Evolutionary conservation across 163 green algal species (phyloP).

Genomic region (Scenedesmus sp.): DNA sequence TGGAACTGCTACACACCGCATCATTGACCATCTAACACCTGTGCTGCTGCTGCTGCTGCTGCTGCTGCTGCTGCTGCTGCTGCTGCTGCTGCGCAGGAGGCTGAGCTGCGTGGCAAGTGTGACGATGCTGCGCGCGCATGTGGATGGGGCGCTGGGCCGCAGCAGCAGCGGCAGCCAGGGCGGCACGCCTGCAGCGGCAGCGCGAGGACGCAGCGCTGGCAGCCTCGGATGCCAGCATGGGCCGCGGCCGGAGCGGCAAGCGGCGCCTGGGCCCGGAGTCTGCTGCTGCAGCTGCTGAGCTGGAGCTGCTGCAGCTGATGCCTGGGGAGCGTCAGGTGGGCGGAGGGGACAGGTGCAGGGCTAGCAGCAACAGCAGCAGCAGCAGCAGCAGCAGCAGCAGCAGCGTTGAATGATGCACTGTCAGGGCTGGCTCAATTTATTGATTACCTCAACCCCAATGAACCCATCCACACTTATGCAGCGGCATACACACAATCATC

Average conservation of each 20-base stretch:
- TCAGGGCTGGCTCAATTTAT: too few relatives aligned
- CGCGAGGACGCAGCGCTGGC: slow-evolving; percentile 16
- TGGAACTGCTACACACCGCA: too few relatives aligned
- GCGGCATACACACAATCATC: not conserved
- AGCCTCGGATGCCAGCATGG: not conserved
- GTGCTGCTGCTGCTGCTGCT: not conserved
- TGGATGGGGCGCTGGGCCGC: not conserved
- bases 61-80: not conserved
- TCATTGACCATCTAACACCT: not conserved
- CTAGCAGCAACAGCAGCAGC: too few relatives aligned
- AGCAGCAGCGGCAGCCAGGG: slow-evolving; percentile 41
- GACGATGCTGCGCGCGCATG: slow-evolving; percentile 29
- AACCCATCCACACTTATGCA: too few relatives aligned
- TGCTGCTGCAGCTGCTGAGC: not conserved
- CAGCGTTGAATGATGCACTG: not conserved
- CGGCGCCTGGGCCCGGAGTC: slow-evolving; percentile 1
- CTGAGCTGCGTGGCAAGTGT: slow-evolving; percentile 45
- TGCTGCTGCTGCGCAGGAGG: slow-evolving; percentile 9
- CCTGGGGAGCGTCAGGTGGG: not conserved
- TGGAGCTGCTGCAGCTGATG: slow-evolving; percentile 17
- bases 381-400: not conserved
- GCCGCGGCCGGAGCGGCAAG: not conserved
- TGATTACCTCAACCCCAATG: too few relatives aligned
- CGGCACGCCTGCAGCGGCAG: not conserved
- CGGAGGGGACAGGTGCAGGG: not conserved